A percentile compares a stretch with the other conserved stretches of the same genome.
These are phyloP conservation scores for Melanogaster broomeanus DNA, from an alignment of 768 basidiomycete genomes.

Conservation along the genomic window DNA sequence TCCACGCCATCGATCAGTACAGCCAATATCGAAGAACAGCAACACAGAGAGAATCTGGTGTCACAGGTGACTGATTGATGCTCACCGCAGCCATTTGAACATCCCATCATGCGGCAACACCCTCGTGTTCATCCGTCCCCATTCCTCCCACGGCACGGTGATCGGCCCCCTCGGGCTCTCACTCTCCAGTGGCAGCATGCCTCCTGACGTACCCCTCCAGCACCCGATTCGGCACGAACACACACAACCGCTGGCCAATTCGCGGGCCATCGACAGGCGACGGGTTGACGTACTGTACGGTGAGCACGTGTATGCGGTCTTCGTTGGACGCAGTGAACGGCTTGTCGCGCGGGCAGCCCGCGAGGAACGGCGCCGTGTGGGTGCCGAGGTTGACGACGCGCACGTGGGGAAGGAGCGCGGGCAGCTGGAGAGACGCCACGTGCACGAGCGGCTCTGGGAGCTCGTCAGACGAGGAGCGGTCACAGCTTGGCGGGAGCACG, in stretches of 20 bases:
- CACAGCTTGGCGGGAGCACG: conserved; percentile 36
- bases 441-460: conserved; percentile 13
- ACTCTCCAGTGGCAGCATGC: not conserved
- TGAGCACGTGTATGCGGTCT: conserved; percentile 21
- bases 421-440: conserved; percentile 15
- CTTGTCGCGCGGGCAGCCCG: conserved; percentile 18
- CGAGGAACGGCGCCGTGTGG: conserved; percentile 38
- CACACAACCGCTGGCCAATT: conserved; percentile 16
- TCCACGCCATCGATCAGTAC: no score
- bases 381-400: conserved; percentile 21
- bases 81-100: conserved; percentile 45
- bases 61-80: not conserved
- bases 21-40: not conserved
- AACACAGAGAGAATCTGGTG: not conserved
- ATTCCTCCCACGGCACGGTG: conserved; percentile 36
- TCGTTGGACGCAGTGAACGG: conserved; percentile 29
- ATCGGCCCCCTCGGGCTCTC: not conserved
- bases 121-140: conserved; percentile 40
- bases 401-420: conserved; percentile 7
- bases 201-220: conserved; percentile 22
- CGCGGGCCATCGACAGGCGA: conserved; percentile 1
- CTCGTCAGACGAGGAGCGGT: not conserved
- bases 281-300: conserved; percentile 22
- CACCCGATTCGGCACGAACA: conserved; percentile 35
- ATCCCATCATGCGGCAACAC: conserved; percentile 26